Evolutionary conservation across 768 basidiomycete genomes (phyloP).

Genomic region (Inosperma sp.): DNA sequence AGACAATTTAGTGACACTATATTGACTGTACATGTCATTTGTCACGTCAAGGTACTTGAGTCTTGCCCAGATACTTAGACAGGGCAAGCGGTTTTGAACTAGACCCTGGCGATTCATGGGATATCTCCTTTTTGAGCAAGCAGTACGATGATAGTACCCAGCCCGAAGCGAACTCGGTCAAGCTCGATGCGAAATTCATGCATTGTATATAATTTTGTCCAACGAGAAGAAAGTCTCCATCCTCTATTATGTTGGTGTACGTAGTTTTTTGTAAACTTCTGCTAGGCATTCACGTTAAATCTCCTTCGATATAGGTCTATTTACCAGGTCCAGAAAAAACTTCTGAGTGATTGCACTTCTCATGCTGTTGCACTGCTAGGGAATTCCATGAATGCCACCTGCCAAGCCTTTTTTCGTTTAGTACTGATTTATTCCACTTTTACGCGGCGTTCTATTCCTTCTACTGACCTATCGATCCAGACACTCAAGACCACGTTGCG

Average conservation of each 20-base stretch:
- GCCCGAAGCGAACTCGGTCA: background rate
- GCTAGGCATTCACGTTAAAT: background rate
- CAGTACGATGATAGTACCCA: background rate
- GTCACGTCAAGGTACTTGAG: too few relatives aligned
- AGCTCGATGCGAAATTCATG: background rate
- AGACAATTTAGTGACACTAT: too few relatives aligned
- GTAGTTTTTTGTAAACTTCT: background rate
- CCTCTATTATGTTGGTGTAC: background rate
- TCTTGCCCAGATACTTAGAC: too few relatives aligned
- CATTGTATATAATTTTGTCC: background rate
- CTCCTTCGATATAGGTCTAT: background rate
- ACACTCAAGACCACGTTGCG: background rate
- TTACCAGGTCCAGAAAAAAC: background rate
- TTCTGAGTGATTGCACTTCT: background rate
- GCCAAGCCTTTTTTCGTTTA: background rate
- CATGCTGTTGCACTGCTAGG: background rate
- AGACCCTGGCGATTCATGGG: background rate
- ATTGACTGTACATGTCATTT: too few relatives aligned
- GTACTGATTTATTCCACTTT: background rate
- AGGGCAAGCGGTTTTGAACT: background rate
- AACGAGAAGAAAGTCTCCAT: background rate
- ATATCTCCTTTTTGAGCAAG: background rate
- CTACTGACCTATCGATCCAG: background rate
- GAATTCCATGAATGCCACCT: background rate
- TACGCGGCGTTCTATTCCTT: background rate